phyloP scores from a whole-genome alignment of 108 stramenopile genomes.

The Nitzschia sp. region DNA sequence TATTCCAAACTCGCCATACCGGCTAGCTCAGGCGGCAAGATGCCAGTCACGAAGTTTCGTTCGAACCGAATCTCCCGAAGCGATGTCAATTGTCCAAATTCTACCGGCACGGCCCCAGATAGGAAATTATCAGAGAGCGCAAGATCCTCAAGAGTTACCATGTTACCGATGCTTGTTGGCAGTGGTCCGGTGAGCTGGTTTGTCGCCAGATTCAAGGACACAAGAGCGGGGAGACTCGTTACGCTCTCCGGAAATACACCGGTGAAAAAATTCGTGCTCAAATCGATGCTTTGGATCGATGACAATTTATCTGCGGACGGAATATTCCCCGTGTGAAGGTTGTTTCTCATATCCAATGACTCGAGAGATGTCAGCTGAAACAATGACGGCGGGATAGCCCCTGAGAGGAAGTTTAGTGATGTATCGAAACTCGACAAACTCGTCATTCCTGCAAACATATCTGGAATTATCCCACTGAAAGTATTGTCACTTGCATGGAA shows the following conservation, averaged over 20 bases:
- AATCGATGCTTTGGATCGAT: constrained; percentile 21
- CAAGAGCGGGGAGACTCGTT: not conserved
- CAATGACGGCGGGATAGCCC: constrained; percentile 3
- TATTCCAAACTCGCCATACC: constrained; percentile 19
- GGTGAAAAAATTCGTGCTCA: constrained; percentile 50
- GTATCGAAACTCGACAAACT: constrained; percentile 30
- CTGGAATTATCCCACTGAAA: constrained; percentile 41
- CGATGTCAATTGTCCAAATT: constrained; percentile 42
- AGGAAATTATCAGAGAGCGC: constrained; percentile 45
- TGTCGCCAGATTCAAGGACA: constrained; percentile 3
- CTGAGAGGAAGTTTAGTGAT: constrained; percentile 15
- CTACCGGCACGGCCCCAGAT: constrained; percentile 51
- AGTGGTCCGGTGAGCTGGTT: constrained; percentile 52
- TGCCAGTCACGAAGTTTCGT: constrained; percentile 29
- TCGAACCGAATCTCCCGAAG: constrained; percentile 19
- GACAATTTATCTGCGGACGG: constrained; percentile 1
- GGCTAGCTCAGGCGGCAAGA: constrained; percentile 23
- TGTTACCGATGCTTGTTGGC: constrained; percentile 22
- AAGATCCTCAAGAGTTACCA: constrained; percentile 36
- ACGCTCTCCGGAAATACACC: constrained; percentile 48
- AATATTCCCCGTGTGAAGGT: constrained; percentile 1
- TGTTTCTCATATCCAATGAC: constrained; percentile 25
- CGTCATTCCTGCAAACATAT: constrained; percentile 16
- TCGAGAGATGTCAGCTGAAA: constrained; percentile 26
- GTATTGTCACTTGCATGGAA: constrained; percentile 11